Conservation (phyloP, 2,329 filamentous ascomycete species). For the Chrysoporthe puriensis region DNA sequence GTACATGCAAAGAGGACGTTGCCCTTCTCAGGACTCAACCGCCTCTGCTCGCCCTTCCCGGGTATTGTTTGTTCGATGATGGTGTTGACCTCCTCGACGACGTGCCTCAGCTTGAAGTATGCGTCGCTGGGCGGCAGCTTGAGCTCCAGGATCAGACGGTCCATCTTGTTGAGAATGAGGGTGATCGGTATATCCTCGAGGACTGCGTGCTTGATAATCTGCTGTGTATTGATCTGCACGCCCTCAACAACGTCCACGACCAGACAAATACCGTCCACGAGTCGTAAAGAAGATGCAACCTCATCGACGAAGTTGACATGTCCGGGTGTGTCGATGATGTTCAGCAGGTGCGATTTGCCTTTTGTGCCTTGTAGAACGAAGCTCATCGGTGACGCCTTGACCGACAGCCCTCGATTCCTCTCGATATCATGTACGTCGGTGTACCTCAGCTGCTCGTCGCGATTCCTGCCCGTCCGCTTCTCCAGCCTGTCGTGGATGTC, state of each 20-base stretch:
- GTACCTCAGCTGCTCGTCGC: conserved; percentile 90
- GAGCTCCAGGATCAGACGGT: conserved; percentile 89
- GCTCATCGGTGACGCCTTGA: conserved; percentile 94
- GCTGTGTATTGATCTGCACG: conserved; percentile 97
- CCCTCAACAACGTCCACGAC: conserved; percentile 97
- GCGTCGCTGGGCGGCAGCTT: conserved; percentile 93
- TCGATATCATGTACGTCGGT: conserved; percentile 92
- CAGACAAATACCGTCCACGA: conserved; percentile 90
- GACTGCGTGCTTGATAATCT: conserved; percentile 95
- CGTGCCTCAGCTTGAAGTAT: conserved; percentile 98
- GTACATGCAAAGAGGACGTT: conserved; percentile 97
- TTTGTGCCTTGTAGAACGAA: conserved; percentile 84
- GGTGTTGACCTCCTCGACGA: conserved; percentile 98
- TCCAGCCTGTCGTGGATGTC: conserved; percentile 80
- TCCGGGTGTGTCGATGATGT: conserved; percentile 93
- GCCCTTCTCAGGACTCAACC: conserved; percentile 92
- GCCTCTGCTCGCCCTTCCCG: conserved; percentile 74
- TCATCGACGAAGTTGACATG: conserved; percentile 99
- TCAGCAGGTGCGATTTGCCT: conserved; percentile 93
- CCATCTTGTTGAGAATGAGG: conserved; percentile 95
- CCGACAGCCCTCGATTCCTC: conserved; percentile 84
- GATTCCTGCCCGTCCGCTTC: conserved; percentile 76
- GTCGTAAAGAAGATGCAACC: conserved; percentile 81
- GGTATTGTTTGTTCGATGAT: conserved; percentile 88
- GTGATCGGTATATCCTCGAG: conserved; percentile 87